Base-by-base conservation (phyloP, 176 grass and related monocot genomes). In the Eragrostis curvula region DNA sequence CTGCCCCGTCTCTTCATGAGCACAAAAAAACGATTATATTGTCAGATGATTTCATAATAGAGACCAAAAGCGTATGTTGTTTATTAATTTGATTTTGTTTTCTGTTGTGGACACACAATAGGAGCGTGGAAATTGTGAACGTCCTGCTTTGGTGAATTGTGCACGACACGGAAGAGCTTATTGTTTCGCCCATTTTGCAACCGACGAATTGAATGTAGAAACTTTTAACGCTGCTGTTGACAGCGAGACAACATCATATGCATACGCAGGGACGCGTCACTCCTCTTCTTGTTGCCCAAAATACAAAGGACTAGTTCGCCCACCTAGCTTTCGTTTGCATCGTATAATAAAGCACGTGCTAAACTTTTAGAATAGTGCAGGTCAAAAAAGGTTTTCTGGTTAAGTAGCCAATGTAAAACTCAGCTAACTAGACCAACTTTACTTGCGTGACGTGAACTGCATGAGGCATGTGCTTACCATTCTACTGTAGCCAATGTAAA, bases 1-100 rank as follows among this genome's bases (percentile, higher is more conserved):
- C 72, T 43, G 9, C 18, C 83, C 80, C 5, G 79, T 91, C 36
- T 86, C 91, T 97, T 5, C 24, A 62, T 57, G 23, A 13, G 2
- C 18, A 10, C 25, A 65, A 6, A n/a, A n/a, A 50, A 55, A 32
- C 18, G 13, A 24, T 16, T 65, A 3, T 13, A 13, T 13, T 0
- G 13, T 27, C 24, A 61, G 23, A 27, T 27, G 55, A 60, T 13
- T 9, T 13, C 12, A 60, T 27, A 27, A 45, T 10, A 45, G 0
- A 6, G 11, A 61, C 24, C 0, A 61, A 61, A 61, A 28, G 2
- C 21, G 12, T 57, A 9, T 10, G 56, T 3, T 59, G 21, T 24
- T 23, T 12, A 59, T n/a, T n/a, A n/a, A n/a, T 59, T 12, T 59
- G 9, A 24, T 12, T 12, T 11, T 25, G 12, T 59, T 25, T 59